Evolutionary conservation across 2,329 filamentous ascomycete genomes (phyloP).

Genomic region (Aureobasidium sp.): DNA sequence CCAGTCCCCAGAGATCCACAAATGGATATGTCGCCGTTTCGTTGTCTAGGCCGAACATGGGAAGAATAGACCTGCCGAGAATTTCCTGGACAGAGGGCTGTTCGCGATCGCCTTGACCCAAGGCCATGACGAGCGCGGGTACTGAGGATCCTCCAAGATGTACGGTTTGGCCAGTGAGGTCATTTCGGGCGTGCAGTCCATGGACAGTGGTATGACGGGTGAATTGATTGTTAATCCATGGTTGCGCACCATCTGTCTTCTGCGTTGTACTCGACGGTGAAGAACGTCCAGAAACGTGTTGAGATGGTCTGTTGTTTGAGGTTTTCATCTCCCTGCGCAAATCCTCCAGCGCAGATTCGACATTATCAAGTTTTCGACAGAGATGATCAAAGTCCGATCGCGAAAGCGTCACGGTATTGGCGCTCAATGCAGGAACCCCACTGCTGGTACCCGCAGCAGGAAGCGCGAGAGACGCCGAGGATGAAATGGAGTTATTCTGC

Average conservation of each 20-base stretch:
- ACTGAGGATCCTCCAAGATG: slow-evolving; percentile 57
- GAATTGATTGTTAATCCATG: slow-evolving; percentile 14
- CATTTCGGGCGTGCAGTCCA: slow-evolving; percentile 55
- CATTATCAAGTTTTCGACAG: slow-evolving; percentile 41
- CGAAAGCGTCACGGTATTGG: slow-evolving; percentile 25
- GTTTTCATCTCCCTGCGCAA: slow-evolving; percentile 29
- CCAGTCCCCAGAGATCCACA: slow-evolving; percentile 56
- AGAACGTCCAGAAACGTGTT: slow-evolving; percentile 17
- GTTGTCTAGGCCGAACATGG: slow-evolving; percentile 57
- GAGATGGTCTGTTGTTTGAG: slow-evolving; percentile 11
- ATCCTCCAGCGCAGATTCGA: slow-evolving; percentile 42
- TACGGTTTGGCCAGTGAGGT: slow-evolving; percentile 53
- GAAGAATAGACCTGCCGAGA: slow-evolving; percentile 54
- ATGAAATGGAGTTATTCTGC: slow-evolving; percentile 21
- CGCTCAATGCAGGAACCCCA: slow-evolving; percentile 7
- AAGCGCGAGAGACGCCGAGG: not conserved
- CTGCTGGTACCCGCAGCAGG: not conserved
- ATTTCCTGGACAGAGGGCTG: slow-evolving; percentile 51
- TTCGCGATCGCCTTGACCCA: slow-evolving; percentile 39
- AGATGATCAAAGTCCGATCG: slow-evolving; percentile 42
- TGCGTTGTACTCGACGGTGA: slow-evolving; percentile 15
- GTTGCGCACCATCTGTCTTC: not conserved
- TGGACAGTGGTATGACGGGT: slow-evolving; percentile 40
- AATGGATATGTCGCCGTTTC: slow-evolving; percentile 60
- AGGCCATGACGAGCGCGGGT: slow-evolving; percentile 51